phyloP scores from a whole-genome alignment of 169 alveolate species.

The Eimeria necatrix region DNA sequence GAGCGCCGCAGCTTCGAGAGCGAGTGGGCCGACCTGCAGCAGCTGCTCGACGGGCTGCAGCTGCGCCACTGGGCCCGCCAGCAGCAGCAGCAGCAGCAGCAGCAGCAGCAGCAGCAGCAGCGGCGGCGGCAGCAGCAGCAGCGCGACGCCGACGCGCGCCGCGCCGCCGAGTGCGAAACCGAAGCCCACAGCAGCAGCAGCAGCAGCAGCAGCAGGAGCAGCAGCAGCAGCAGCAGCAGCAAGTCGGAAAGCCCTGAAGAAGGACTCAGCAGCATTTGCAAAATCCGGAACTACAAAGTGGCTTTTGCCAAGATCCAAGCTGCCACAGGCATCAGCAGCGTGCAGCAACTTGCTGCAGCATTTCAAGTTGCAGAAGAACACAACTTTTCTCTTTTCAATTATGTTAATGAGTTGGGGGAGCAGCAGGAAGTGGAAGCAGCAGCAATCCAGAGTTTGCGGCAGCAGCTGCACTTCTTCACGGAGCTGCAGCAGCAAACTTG shows the following conservation, averaged over 20 bases:
- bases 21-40: slow-evolving; percentile 89
- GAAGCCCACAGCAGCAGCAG: slow-evolving; percentile 1
- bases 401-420: slow-evolving; percentile 90
- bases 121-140: too few species aligned
- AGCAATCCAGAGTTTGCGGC: slow-evolving; percentile 87
- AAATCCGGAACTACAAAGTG: slow-evolving; percentile 85
- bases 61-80: slow-evolving; percentile 75
- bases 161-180: neutral
- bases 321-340: slow-evolving; percentile 92
- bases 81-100: neutral
- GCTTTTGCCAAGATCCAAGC: slow-evolving; percentile 94
- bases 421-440: slow-evolving; percentile 92
- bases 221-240: too few species aligned
- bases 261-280: neutral
- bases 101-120: neutral
- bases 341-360: slow-evolving; percentile 85
- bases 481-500: neutral
- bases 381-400: slow-evolving; percentile 90
- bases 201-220: too few species aligned
- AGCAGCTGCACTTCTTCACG: slow-evolving; percentile 85
- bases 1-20: slow-evolving; percentile 85
- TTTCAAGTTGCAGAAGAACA: slow-evolving; percentile 92
- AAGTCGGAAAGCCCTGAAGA: neutral
- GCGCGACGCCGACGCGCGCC: neutral
- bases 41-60: slow-evolving; percentile 88